Evolutionary conservation across 108 stramenopile species (phyloP), one percentile per base, ranked within the genome.

Genomic region (Thalassiosira profunda): DNA sequence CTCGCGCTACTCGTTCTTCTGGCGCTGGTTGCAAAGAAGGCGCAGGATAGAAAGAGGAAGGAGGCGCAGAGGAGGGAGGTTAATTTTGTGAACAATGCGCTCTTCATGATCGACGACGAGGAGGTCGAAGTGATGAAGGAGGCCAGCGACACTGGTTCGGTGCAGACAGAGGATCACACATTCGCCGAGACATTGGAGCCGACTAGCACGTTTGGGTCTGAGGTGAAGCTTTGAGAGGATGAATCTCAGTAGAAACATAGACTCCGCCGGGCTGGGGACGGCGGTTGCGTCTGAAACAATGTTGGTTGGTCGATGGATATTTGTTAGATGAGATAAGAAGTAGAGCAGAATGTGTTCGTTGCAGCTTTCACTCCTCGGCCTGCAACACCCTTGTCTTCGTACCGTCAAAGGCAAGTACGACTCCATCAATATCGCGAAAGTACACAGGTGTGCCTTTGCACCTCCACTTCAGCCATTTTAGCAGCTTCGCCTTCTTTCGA

Each of bases 401-500:
- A n/a, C 63, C 31, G 41, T 67, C 36, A 58, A 74, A 74, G 1
- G 71, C 64, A 34, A 79, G 35, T 20, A 74, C 77, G 18, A 36
- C 77, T 11, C 66, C 71, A 18, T 67, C 66, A 34, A n/a, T 53
- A 34, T 59, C 42, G 17, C 67, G 47, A 26, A 79, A 79, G 4
- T 56, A 31, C 15, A 79, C 49, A 21, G 49, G 53, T 10, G 72
- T 68, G 12, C 67, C 71, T 20, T 51, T 72, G 36, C 72, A 67
- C 36, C 61, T 79, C 77, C 77, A 79, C 46, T 61, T 59, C n/a
- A 79, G 72, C 49, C 49, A 79, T 43, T 73, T 79, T 9, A 79
- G 34, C 23, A 79, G 43, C 20, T 67, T 79, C 15, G 45, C 67
- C 40, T 60, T 79, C 56, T 73, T 79, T 9, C 51, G 26, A 7